Base-by-base conservation (phyloP, 345 rosid genomes). In the Sonneratia caseolaris region DNA sequence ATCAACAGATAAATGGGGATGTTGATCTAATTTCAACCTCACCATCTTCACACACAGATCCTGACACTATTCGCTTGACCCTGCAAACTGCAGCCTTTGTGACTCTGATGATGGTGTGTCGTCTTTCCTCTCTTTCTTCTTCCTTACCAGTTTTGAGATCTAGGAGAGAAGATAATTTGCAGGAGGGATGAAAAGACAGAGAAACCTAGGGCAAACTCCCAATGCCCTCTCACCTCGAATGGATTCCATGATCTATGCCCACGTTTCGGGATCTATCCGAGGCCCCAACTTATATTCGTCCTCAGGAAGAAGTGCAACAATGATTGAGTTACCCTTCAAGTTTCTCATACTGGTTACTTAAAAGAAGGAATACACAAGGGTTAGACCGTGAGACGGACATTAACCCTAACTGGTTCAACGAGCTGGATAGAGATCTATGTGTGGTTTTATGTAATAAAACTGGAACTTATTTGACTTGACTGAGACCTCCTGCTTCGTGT, bases 31-130 rank as follows among this genome's bases (percentile, higher is more conserved):
- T 27, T 27, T 27, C 32, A 27, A 27, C 32, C 32, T 27, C 32
- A 27, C 32, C 32, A 27, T 27, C 32, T 27, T 27, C 32, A 27
- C 24, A 56, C 62, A 56, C 62, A 19, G 62, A 19, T 56, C n/a
- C 62, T 56, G 62, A 56, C 62, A 56, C 62, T 27, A 56, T 56
- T 56, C 62, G n/a, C 62, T 56, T 56, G 62, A 56, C 62, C 32
- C 27, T 9, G 36, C 32, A 22, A 7, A 59, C 64, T 59, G 64
- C 64, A 59, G 59, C 9, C 64, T 22, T 59, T 59, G 64, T 59
- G 64, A 59, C 64, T 59, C 64, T 22, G 64, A 59, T 59, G 64
- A 59, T 59, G 64, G 24, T 59, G 9, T 36, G 15, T 21, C 7
- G 1, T 59, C 64, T 24, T 18, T 19, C 59, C 59, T 19, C 22